A percentile compares a stretch with the other conserved stretches of the same genome.
Evolutionary conservation across 306 rosid genomes (phyloP).

Genomic region (Trifolium dubium): DNA sequence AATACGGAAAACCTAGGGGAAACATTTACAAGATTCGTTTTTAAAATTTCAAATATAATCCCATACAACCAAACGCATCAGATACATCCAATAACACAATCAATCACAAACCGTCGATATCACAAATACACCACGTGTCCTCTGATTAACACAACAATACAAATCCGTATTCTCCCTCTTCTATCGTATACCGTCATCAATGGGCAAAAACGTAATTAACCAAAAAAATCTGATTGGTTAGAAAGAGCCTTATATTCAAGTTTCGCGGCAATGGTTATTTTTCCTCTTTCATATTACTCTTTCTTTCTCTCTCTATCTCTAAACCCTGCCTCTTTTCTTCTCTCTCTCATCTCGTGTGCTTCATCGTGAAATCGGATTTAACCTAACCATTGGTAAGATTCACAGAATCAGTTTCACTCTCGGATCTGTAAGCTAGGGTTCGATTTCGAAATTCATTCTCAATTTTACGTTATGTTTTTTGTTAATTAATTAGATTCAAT

Average conservation of each 20-base stretch:
- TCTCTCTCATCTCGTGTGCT: constrained; percentile 28
- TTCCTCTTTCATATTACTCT: background rate
- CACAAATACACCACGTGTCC: constrained; percentile 2
- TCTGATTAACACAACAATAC: background rate
- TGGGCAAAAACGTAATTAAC: background rate
- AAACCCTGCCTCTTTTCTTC: constrained; percentile 43
- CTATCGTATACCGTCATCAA: constrained; percentile 4
- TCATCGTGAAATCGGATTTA: constrained; percentile 39
- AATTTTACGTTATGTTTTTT: constrained; percentile 17
- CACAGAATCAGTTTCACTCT: constrained; percentile 10
- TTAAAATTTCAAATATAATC: constrained; percentile 65
- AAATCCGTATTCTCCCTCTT: constrained; percentile 54
- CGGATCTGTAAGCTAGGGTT: constrained; percentile 70
- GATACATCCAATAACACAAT: background rate
- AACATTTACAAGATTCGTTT: background rate
- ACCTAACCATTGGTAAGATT: constrained; percentile 52
- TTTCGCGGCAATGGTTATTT: constrained; percentile 78
- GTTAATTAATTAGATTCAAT: background rate
- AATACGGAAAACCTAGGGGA: constrained; percentile 1
- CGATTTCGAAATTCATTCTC: background rate
- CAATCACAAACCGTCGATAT: background rate
- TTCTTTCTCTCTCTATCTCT: constrained; percentile 33
- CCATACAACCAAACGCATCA: background rate
- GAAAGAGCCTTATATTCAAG: constrained; percentile 55
- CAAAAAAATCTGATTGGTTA: constrained; percentile 45